phyloP scores from a whole-genome alignment of 2,329 filamentous ascomycete genomes.

The Thielaviopsis musarum region DNA sequence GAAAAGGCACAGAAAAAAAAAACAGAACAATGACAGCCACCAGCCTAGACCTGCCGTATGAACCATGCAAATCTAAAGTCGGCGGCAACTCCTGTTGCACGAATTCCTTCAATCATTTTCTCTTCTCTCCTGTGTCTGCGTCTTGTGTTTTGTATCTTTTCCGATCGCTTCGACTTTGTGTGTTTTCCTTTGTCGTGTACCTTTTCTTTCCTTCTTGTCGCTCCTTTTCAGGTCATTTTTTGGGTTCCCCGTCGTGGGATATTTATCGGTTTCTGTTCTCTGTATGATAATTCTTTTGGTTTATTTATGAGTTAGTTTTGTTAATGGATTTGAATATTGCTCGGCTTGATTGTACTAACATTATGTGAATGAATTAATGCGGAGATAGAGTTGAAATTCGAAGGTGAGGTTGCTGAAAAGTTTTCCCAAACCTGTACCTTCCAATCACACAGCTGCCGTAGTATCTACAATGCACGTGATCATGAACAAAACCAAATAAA shows the following conservation, averaged over 20 bases:
- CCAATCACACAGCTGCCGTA: no score
- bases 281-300: background rate
- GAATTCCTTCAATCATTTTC: background rate
- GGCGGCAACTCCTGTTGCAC: background rate
- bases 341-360: background rate
- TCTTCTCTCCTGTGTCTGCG: background rate
- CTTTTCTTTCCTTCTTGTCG: background rate
- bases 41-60: slow-evolving; percentile 1
- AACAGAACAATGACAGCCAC: background rate
- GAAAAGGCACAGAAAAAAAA: slow-evolving; percentile 1
- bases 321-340: background rate
- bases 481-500: no score
- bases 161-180: slow-evolving; percentile 6
- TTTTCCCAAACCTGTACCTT: no score
- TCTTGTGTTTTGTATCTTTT: background rate
- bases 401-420: no score
- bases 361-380: no score
- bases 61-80: background rate
- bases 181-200: slow-evolving; percentile 3
- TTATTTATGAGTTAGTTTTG: background rate
- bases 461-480: no score
- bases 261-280: background rate
- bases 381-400: no score
- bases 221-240: background rate
- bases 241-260: background rate